Base-by-base conservation (phyloP, 2,329 filamentous ascomycete species). In the Colletotrichum cereale region DNA sequence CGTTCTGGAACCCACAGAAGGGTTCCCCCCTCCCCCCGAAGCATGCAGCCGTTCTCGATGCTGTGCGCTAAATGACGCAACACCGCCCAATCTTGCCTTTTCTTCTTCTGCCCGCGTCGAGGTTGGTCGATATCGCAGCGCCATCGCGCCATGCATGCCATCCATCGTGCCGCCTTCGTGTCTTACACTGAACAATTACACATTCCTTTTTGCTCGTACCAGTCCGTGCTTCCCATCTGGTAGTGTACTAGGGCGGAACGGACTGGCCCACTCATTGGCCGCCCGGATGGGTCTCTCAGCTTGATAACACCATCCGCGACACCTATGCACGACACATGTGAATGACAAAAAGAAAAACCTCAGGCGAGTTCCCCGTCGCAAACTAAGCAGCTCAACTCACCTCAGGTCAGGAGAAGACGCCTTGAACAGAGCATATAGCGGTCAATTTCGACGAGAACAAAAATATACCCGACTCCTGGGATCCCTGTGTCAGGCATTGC, bases 151-250 rank as follows among this genome's bases (percentile, higher is more conserved):
- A n/a, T n/a, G n/a, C n/a, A n/a, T n/a, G n/a, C 26, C 29, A 26
- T 52, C 53, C 24, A 31, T 48, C 26, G n/a, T 29, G 21, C 42
- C 42, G 52, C 18, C 36, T 16, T 58, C 44, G 44, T 55, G 53
- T 63, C 58, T 71, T 71, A 68, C 65, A 64, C n/a, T 44, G 64
- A 60, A 47, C 47, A 63, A 71, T 71, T 64, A 68, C 68, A 60
- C 65, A 71, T 63, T 63, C 65, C 47, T 71, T 71, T 60, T 67
- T 68, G 40, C 34, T 26, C 52, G 44, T 53, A 44, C 44, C 44
- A 68, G 42, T 47, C 40, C 42, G 34, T n/a, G 2, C 2, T 3
- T 12, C 68, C 52, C 34, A 40, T 24, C 47, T 60, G 38, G n/a
- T n/a, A n/a, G n/a, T 53, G 68, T n/a, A 40, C 65, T 60, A 60